These are phyloP conservation scores for Diplocarpon rosae DNA, from an alignment of 2,329 filamentous ascomycete species.

Conservation along the genomic window DNA sequence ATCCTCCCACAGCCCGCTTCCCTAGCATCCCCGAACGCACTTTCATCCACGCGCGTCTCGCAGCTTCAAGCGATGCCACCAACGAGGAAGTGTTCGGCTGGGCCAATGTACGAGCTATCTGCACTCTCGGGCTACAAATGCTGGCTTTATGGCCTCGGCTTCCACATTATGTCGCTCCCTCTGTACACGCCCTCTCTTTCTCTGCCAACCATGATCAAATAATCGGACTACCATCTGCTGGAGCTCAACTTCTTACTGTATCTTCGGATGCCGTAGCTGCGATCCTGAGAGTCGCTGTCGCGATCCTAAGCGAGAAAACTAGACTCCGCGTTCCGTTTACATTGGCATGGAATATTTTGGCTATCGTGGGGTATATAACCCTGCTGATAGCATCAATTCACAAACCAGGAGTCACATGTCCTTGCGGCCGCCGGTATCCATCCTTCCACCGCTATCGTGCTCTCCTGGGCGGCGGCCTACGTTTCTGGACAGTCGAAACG, in stretches of 20 bases:
- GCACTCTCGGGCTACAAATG: constrained; percentile 59
- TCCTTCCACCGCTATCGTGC: constrained; percentile 48
- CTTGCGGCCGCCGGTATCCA: constrained; percentile 58
- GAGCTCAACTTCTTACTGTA: constrained; percentile 34
- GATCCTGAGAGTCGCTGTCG: constrained; percentile 39
- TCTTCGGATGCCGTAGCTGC: constrained; percentile 53
- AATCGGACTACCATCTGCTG: constrained; percentile 42
- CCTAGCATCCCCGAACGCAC: constrained; percentile 30
- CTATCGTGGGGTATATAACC: constrained; percentile 47
- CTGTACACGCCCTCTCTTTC: constrained; percentile 31
- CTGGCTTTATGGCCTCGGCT: constrained; percentile 61
- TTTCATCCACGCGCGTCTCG: constrained; percentile 44
- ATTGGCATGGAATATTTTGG: constrained; percentile 41
- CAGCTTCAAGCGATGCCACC: constrained; percentile 58
- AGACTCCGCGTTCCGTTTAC: constrained; percentile 43
- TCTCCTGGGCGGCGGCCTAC: constrained; percentile 63
- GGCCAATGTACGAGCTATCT: constrained; percentile 48
- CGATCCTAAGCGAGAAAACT: constrained; percentile 26
- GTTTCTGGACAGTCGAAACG: constrained; percentile 61
- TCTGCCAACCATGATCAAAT: constrained; percentile 31
- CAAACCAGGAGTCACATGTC: constrained; percentile 37
- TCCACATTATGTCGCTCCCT: constrained; percentile 61
- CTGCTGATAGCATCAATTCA: constrained; percentile 26
- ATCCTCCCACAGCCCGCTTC: constrained; percentile 32
- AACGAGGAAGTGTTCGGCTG: constrained; percentile 59